phyloP scores from a whole-genome alignment of 2,329 filamentous ascomycete genomes.

The Aureobasidium leucospermi region DNA sequence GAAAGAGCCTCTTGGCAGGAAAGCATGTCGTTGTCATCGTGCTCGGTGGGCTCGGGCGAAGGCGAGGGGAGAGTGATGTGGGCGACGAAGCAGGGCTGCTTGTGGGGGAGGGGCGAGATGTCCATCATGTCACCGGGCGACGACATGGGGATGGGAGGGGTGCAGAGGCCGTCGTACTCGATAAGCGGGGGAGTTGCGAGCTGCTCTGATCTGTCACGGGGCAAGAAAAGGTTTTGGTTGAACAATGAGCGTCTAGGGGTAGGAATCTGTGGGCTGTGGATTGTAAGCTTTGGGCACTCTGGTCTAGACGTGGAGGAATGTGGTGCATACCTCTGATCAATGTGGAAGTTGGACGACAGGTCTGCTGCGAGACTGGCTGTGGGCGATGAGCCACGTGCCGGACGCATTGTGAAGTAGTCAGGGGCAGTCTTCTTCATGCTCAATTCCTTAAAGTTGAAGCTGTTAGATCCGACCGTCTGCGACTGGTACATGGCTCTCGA shows the following conservation, averaged over 20 bases:
- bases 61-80: slow-evolving; percentile 62
- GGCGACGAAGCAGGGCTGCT: slow-evolving; percentile 53
- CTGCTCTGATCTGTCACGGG: slow-evolving; percentile 27
- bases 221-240: slow-evolving; percentile 60
- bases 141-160: slow-evolving; percentile 76
- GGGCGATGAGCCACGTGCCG: slow-evolving; percentile 77
- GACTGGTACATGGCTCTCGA: slow-evolving; percentile 47
- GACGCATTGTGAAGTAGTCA: slow-evolving; percentile 79
- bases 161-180: slow-evolving; percentile 64
- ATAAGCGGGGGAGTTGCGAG: slow-evolving; percentile 36
- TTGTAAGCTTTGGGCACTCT: slow-evolving; percentile 30
- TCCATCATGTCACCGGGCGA: slow-evolving; percentile 88
- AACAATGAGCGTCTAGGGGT: slow-evolving; percentile 82
- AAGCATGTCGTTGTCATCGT: slow-evolving; percentile 16
- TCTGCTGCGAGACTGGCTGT: slow-evolving; percentile 87
- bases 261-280: slow-evolving; percentile 65
- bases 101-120: slow-evolving; percentile 87
- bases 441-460: slow-evolving; percentile 69
- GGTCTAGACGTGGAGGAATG: slow-evolving; percentile 24
- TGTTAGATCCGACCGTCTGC: slow-evolving; percentile 53
- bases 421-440: slow-evolving; percentile 61
- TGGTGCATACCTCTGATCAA: slow-evolving; percentile 76
- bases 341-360: slow-evolving; percentile 92
- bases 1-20: slow-evolving; percentile 9
- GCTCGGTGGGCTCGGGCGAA: slow-evolving; percentile 50